Base-by-base conservation (phyloP, 495 filamentous ascomycete species). In the Neurospora sp. region DNA sequence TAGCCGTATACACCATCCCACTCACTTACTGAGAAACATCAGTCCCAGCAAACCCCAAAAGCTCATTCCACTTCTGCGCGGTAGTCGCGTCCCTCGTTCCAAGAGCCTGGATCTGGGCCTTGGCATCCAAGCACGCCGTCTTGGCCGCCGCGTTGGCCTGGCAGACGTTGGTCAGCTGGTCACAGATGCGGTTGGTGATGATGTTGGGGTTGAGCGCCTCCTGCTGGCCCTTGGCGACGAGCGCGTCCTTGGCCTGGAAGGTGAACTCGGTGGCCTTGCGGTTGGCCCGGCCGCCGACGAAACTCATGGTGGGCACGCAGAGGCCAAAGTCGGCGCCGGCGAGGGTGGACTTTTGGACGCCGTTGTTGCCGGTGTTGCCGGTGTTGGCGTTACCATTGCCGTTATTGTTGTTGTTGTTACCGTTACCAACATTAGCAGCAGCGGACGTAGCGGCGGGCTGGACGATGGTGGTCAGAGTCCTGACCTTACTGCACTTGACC, bases 151-250 rank as follows among this genome's bases (percentile, higher is more conserved):
- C 79, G 79, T 87, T 88, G 69, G 88, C 88, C 48, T 79, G 81
- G 83, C 88, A 90, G 54, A 88, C 83, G 78, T 86, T 86, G 79
- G 69, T 84, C 40, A 90, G 83, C 83, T 89, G 87, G 80, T 90
- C 87, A 78, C 87, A 88, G 78, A 90, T 85, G 72, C 87, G 85
- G 84, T 89, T 90, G 82, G 88, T 88, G 83, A 90, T 91, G 84
- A 90, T 91, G 81, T 85, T 85, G 72, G 86, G 86, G 82, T 88
- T 88, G 44, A 89, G 81, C 5, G 86, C 86, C 74, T 88, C 84
- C 77, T 84, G 75, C 80, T 88, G 85, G 54, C 85, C 85, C 75
- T 84, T 79, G 72, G 80, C 80, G 69, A 85, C 84, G 66, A 84
- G 75, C 14, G 82, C 75, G 77, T 88, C 86, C 69, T 79, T 79